Base-by-base conservation (phyloP, 495 filamentous ascomycete genomes). In the Aspergillus sclerotioniger region DNA sequence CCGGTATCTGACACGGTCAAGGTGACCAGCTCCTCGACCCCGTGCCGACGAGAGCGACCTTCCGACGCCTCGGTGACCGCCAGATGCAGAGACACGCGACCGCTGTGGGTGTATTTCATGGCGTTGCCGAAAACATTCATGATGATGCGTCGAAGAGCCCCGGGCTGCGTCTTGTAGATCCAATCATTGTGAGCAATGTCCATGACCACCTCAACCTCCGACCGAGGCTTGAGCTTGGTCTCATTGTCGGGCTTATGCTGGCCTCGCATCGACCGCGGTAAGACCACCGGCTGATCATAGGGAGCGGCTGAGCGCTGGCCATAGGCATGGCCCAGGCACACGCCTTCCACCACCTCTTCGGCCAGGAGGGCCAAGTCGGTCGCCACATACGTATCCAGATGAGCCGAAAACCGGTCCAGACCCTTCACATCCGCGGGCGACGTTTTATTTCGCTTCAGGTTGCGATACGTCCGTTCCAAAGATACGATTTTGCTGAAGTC, bases 111-210 rank as follows among this genome's bases (percentile, higher is more conserved):
- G 61, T 90, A 92, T 62, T 95, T 95, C 62, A 93, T 80, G 0
- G 90, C 84, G 68, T 95, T 95, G 16, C 90, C 88, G 54, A 91
- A 86, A 1, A 93, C 60, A 62, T 95, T 92, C 87, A 91, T 90
- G 32, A 94, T 80, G 43, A 92, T 82, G 3, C 90, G 82, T 16
- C 87, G 80, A 39, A 91, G 70, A 3, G 88, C 89, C 5, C 89
- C 89, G 0, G 88, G 87, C 41, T 92, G 87, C 0, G 85, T 84
- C 5, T 75, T 75, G 68, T 89, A 91, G 12, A 80, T 57, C 76
- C 85, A 91, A 54, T 81, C 69, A 41, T 82, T 77, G 16, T 75
- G 74, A 20, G 83, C 78, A 45, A 92, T 80, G 66, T 90, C 86
- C 12, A 92, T 66, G 33, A 86, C 75, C 31, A 91, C 80, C 13